Evolutionary conservation across 768 basidiomycete genomes (phyloP).

Genomic region (Lactarius hatsudake): DNA sequence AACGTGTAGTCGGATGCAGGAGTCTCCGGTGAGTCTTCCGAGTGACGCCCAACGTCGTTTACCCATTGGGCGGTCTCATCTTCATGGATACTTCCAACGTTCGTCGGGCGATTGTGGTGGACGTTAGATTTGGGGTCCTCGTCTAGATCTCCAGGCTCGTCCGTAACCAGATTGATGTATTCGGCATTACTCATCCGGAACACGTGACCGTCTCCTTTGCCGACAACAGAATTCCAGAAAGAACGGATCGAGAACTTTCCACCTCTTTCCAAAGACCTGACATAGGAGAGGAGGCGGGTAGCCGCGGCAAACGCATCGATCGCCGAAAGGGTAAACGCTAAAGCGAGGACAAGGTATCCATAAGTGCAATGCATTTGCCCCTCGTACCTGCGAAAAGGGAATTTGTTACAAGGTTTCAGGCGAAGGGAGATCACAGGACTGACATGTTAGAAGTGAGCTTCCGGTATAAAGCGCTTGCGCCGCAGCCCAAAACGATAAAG

Average conservation of each 20-base stretch:
- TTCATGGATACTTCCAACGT: constrained; percentile 28
- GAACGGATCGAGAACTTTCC: constrained; percentile 44
- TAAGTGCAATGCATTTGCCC: constrained; percentile 57
- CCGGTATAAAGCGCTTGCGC: constrained; percentile 65
- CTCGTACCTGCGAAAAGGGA: constrained; percentile 54
- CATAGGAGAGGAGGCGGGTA: constrained; percentile 50
- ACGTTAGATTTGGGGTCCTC: constrained; percentile 40
- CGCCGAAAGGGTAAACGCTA: constrained; percentile 45
- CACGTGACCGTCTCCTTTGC: constrained; percentile 37
- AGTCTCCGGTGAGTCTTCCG: constrained; percentile 45
- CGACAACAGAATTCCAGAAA: constrained; percentile 60
- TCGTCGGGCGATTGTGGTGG: constrained; percentile 7
- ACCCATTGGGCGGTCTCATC: constrained; percentile 54
- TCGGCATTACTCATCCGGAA: constrained; percentile 37
- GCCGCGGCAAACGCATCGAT: constrained; percentile 54
- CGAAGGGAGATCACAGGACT: constrained; percentile 41
- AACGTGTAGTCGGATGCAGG: constrained; percentile 52
- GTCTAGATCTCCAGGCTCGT: constrained; percentile 56
- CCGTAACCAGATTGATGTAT: constrained; percentile 56
- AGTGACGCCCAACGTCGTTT: constrained; percentile 42
- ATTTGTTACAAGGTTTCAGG: neutral
- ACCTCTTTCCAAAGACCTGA: constrained; percentile 35
- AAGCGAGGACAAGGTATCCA: constrained; percentile 54
- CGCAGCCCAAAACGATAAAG: constrained; percentile 60
- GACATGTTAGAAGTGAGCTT: constrained; percentile 84